Evolutionary conservation across 306 rosid species (phyloP).

Genomic region (Dryas octopetala): DNA sequence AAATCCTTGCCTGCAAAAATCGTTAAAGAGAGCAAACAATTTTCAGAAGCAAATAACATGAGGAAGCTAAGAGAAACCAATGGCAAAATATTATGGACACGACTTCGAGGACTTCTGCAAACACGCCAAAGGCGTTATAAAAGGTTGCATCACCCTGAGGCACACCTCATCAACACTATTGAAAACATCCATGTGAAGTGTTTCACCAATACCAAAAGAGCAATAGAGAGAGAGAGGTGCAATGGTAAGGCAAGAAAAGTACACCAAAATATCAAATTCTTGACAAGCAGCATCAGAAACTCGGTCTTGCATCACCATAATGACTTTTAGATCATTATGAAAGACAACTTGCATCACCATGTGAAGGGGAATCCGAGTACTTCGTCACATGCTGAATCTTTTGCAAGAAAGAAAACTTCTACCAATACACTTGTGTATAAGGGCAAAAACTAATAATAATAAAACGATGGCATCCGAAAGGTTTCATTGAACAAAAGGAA

Average conservation of each 20-base stretch:
- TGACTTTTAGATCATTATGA: no score
- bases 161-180: not conserved
- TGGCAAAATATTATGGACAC: not conserved
- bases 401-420: not conserved
- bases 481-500: no score
- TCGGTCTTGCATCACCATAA: constrained; percentile 63
- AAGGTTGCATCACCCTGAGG: no score
- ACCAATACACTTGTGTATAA: not conserved
- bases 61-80: not conserved
- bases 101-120: not conserved
- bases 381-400: constrained; percentile 41
- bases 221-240: not conserved
- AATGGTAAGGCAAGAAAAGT: not conserved
- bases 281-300: constrained; percentile 50
- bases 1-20: constrained; percentile 83
- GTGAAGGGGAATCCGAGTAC: constrained; percentile 76
- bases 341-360: constrained; percentile 67
- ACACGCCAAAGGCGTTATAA: not conserved
- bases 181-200: not conserved
- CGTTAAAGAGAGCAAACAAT: not conserved
- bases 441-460: not conserved
- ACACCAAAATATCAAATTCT: not conserved
- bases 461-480: not conserved
- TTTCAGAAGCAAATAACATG: not conserved
- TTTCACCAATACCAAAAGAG: not conserved